Evolutionary conservation across 768 basidiomycete genomes (phyloP), one percentile per base, ranked within the genome.

Genomic region (Lentinula edodes): DNA sequence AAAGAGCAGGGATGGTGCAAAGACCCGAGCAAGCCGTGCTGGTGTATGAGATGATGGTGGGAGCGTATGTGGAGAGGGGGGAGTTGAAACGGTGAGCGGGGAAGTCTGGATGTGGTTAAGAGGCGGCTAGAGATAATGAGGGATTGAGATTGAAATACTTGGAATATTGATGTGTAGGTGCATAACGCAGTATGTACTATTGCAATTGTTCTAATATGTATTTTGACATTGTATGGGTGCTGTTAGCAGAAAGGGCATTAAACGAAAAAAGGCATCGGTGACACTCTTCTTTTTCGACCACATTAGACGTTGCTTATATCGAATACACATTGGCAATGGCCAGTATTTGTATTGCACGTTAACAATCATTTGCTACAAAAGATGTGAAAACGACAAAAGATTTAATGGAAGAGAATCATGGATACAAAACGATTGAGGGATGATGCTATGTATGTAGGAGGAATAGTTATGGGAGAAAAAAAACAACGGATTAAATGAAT

Each of bases 1-100:
- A 93, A 71, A 74, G 92, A 38, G 86, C 87, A 2, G 80, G 86
- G 32, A 93, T 94, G 92, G 90, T 93, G 38, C 85, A 93, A 74
- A 78, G 82, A 61, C 72, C 77, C 6, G 87, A 88, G 63, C 91
- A 93, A 71, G 71, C 83, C 5, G 38, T 77, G 3, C 72, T 91
- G 60, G 75, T 93, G 48, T 93, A 93, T 69, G 79, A 86, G 62
- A 74, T 86, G 34, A 73, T 91, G 59, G 51, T 50, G 10, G 59
- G 50, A 1, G 48, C 51, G 5, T 56, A 56, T 56, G 55, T 56
- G 13, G 41, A 43, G 41, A 38, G 55, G 41, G 23, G 55, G 34
- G 38, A 48, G 18, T 10, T 56, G 39, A 41, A 43, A 28, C 55
- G 55, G 41, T 41, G 55, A 56, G 34, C 35, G 9, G 16, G 32